These are phyloP conservation scores for Amaranthus hypochondriacus DNA, from an alignment of 148 eudicot species.

Conservation along the genomic window DNA sequence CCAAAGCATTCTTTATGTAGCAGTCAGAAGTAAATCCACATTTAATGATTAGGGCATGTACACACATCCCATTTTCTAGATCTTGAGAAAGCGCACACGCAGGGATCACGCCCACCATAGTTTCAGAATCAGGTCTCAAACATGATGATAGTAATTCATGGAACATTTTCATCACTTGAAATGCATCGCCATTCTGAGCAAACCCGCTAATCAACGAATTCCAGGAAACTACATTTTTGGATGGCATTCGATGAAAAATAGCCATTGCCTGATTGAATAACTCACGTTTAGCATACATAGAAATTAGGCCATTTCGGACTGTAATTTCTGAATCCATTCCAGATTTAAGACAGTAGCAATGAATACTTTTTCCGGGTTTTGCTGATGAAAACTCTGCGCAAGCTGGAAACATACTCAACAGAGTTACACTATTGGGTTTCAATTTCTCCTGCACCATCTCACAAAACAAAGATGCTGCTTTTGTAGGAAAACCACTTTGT, in stretches of 20 bases:
- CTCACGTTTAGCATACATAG: constrained; percentile 64
- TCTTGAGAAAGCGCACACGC: constrained; percentile 55
- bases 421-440: constrained; percentile 53
- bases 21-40: constrained; percentile 43
- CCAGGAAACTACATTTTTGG: constrained; percentile 55
- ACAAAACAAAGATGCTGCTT: constrained; percentile 48
- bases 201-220: constrained; percentile 63
- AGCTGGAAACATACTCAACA: constrained; percentile 58
- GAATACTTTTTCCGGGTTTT: constrained; percentile 59
- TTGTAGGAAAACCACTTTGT: constrained; percentile 45
- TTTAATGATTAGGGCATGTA: constrained; percentile 44
- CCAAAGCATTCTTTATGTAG: constrained; percentile 59
- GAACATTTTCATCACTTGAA: constrained; percentile 40
- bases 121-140: constrained; percentile 48
- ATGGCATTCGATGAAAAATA: constrained; percentile 39
- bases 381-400: constrained; percentile 44
- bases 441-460: constrained; percentile 49
- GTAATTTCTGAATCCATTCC: constrained; percentile 38
- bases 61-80: constrained; percentile 40
- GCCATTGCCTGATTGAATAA: constrained; percentile 37
- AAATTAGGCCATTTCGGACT: constrained; percentile 45
- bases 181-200: constrained; percentile 48
- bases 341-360: constrained; percentile 52
- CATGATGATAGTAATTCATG: constrained; percentile 37
- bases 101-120: constrained; percentile 54